Evolutionary conservation across 257 asterid genomes (phyloP).

Genomic region (Rehmannia glutinosa): DNA sequence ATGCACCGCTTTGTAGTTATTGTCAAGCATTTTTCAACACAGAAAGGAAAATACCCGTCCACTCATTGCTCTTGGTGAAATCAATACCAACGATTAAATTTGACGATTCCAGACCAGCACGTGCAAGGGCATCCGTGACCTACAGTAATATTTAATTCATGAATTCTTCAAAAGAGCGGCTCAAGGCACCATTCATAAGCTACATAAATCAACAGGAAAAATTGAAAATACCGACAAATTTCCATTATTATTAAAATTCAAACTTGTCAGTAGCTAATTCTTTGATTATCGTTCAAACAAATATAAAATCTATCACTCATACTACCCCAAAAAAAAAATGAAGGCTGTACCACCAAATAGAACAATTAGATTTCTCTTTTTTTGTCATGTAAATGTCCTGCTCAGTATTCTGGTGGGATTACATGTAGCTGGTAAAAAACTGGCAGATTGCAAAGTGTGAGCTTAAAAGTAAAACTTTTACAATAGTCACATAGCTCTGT

Average conservation of each 20-base stretch:
- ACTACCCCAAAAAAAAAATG: too few species aligned
- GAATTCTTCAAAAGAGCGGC: neutral
- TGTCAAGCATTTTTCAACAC: neutral
- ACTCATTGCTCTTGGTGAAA: slow-evolving; percentile 97
- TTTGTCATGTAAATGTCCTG: too few species aligned
- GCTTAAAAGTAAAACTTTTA: neutral
- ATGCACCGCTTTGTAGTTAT: neutral
- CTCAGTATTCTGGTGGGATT: too few species aligned
- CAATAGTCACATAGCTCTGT: neutral
- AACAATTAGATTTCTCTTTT: too few species aligned
- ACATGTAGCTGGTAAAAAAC: too few species aligned
- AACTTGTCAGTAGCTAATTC: neutral
- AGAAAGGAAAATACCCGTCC: slow-evolving; percentile 64
- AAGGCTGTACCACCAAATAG: too few species aligned
- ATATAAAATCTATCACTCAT: too few species aligned
- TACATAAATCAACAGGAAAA: neutral
- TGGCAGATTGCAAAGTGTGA: too few species aligned
- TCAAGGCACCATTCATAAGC: neutral
- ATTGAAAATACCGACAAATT: neutral
- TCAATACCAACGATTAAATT: slow-evolving; percentile 93
- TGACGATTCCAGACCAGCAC: slow-evolving; percentile 95
- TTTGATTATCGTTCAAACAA: neutral
- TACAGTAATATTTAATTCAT: slow-evolving; percentile 19
- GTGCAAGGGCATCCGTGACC: slow-evolving; percentile 93
- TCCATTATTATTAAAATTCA: neutral